A percentile compares a stretch with the other conserved stretches of the same genome.
Evolutionary conservation across 2,329 filamentous ascomycete genomes (phyloP).

Genomic region (Orbilia ellipsospora): DNA sequence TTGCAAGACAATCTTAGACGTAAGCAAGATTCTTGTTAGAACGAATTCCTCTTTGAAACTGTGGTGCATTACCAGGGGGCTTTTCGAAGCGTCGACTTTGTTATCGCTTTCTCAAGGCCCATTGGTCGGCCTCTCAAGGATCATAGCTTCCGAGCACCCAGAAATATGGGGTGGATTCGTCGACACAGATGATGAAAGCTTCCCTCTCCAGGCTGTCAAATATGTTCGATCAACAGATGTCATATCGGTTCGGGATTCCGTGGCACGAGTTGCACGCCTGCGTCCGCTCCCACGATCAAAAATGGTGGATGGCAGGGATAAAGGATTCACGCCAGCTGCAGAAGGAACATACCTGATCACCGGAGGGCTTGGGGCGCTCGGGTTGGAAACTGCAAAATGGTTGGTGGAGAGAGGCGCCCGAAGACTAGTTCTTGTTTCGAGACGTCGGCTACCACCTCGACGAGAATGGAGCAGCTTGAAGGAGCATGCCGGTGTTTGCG

Average conservation of each 20-base stretch:
- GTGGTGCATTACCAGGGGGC: constrained; percentile 32
- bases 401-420: constrained; percentile 63
- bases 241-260: constrained; percentile 62
- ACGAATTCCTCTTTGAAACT: neutral
- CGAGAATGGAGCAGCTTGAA: constrained; percentile 58
- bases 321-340: constrained; percentile 53
- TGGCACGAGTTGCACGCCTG: constrained; percentile 61
- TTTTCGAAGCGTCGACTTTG: constrained; percentile 57
- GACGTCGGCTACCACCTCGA: constrained; percentile 62
- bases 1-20: neutral
- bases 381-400: constrained; percentile 62
- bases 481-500: neutral
- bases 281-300: constrained; percentile 58
- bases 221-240: constrained; percentile 63
- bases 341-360: constrained; percentile 65
- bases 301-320: constrained; percentile 36
- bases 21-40: neutral
- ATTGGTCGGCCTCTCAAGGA: constrained; percentile 62
- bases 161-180: constrained; percentile 63
- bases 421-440: constrained; percentile 63
- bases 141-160: constrained; percentile 63
- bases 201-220: constrained; percentile 62
- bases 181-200: constrained; percentile 60
- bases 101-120: constrained; percentile 62
- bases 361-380: constrained; percentile 63